Evolutionary conservation across 2,329 filamentous ascomycete species (phyloP).

Genomic region (Exophiala sp.): DNA sequence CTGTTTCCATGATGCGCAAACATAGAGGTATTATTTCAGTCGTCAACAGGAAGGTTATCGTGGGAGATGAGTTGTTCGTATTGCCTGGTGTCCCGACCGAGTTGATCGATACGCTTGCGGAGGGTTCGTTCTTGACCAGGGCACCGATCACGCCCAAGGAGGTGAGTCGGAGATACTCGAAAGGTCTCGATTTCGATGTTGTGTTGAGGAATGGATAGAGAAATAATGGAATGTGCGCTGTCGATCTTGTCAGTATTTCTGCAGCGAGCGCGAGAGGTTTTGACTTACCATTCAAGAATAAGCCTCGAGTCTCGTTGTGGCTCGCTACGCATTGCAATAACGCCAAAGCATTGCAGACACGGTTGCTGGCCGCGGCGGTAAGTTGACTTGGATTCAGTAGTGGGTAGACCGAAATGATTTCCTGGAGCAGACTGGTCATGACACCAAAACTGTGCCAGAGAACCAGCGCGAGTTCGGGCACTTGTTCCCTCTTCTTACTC

Average conservation of each 20-base stretch:
- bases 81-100: slow-evolving; percentile 22
- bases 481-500: slow-evolving; percentile 98
- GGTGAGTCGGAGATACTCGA: slow-evolving; percentile 94
- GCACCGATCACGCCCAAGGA: slow-evolving; percentile 95
- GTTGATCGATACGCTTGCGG: slow-evolving; percentile 24
- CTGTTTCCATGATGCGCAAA: slow-evolving; percentile 98
- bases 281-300: slow-evolving; percentile 81
- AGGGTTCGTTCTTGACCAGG: slow-evolving; percentile 86
- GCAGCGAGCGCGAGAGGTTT: not conserved
- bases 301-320: slow-evolving; percentile 89
- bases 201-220: slow-evolving; percentile 98
- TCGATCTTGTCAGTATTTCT: slow-evolving; percentile 5
- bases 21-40: slow-evolving; percentile 98
- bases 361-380: slow-evolving; percentile 93
- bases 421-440: slow-evolving; percentile 95
- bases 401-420: slow-evolving; percentile 98
- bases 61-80: slow-evolving; percentile 68
- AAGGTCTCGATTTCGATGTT: slow-evolving; percentile 94
- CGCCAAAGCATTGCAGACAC: slow-evolving; percentile 94
- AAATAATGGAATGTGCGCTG: slow-evolving; percentile 95
- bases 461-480: slow-evolving; percentile 91
- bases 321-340: slow-evolving; percentile 95
- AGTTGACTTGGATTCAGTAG: slow-evolving; percentile 94
- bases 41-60: slow-evolving; percentile 97
- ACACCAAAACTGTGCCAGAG: slow-evolving; percentile 99